phyloP scores from a whole-genome alignment of 768 basidiomycete genomes.

The Phanerochaete carnosa region DNA sequence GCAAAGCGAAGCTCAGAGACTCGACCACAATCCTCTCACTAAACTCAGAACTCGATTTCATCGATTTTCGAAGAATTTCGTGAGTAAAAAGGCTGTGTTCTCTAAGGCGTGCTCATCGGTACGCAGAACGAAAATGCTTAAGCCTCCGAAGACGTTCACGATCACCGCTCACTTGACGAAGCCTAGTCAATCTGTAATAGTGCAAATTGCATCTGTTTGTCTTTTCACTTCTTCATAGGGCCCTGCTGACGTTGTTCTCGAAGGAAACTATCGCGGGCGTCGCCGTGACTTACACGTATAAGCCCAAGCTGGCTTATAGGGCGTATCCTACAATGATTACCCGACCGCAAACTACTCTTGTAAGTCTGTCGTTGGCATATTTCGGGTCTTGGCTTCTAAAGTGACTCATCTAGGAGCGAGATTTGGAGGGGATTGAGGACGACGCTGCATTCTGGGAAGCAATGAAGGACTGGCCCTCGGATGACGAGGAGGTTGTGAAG shows the following conservation, averaged over 20 bases:
- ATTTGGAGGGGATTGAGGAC: slow-evolving; percentile 64
- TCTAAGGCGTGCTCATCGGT: not conserved
- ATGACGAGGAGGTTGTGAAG: slow-evolving; percentile 27
- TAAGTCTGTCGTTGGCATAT: slow-evolving; percentile 25
- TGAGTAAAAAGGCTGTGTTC: slow-evolving; percentile 30
- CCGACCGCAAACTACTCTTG: slow-evolving; percentile 60
- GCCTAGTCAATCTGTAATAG: slow-evolving; percentile 67
- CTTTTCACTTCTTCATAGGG: slow-evolving; percentile 4
- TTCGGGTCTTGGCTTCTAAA: not conserved
- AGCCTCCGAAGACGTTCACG: slow-evolving; percentile 54
- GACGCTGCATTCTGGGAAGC: slow-evolving; percentile 62
- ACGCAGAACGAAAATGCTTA: slow-evolving; percentile 65
- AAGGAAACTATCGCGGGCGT: slow-evolving; percentile 79
- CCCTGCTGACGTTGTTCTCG: slow-evolving; percentile 10
- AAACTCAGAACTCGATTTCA: slow-evolving; percentile 69
- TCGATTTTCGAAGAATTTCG: slow-evolving; percentile 82
- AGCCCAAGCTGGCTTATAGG: slow-evolving; percentile 48
- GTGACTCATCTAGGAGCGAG: slow-evolving; percentile 47
- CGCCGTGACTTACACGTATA: slow-evolving; percentile 47
- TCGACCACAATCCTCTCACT: slow-evolving; percentile 73
- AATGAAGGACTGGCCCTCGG: slow-evolving; percentile 24
- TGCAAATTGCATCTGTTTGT: slow-evolving; percentile 61
- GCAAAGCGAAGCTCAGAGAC: slow-evolving; percentile 50
- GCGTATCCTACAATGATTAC: slow-evolving; percentile 72
- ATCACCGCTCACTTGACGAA: slow-evolving; percentile 60